These are phyloP conservation scores for Aspergillus chevalieri DNA, from an alignment of 2,329 filamentous ascomycete species.

Conservation along the genomic window DNA sequence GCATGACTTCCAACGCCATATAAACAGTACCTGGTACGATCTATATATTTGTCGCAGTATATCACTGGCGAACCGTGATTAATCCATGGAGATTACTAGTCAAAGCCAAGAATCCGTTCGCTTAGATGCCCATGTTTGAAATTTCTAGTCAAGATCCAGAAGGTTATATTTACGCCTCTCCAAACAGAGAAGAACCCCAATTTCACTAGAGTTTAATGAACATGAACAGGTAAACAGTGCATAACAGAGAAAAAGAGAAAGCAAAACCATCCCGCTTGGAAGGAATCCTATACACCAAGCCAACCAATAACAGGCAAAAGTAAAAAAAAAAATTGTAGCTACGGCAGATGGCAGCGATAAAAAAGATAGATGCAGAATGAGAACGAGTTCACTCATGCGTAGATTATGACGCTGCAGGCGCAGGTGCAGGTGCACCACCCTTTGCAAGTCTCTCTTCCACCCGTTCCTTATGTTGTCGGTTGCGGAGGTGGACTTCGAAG, in stretches of 20 bases:
- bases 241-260: neutral
- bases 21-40: slow-evolving; percentile 1
- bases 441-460: slow-evolving; percentile 51
- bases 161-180: slow-evolving; percentile 2
- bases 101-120: no score
- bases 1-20: neutral
- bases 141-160: no score
- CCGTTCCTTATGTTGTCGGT: slow-evolving; percentile 69
- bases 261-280: slow-evolving; percentile 5
- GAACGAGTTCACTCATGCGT: neutral
- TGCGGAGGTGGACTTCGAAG: slow-evolving; percentile 88
- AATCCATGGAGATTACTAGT: neutral
- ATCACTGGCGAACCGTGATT: slow-evolving; percentile 8
- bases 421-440: slow-evolving; percentile 5
- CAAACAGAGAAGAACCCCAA: neutral
- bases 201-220: slow-evolving; percentile 6
- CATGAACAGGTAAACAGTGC: neutral
- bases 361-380: neutral
- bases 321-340: slow-evolving; percentile 3
- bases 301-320: slow-evolving; percentile 1
- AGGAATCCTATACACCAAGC: slow-evolving; percentile 15
- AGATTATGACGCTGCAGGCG: slow-evolving; percentile 1
- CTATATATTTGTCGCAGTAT: slow-evolving; percentile 3
- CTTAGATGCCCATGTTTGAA: no score
- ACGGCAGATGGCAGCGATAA: neutral